Conservation (phyloP, 1,284 basidiomycete genomes). For the Pseudozyma sp. region DNA sequence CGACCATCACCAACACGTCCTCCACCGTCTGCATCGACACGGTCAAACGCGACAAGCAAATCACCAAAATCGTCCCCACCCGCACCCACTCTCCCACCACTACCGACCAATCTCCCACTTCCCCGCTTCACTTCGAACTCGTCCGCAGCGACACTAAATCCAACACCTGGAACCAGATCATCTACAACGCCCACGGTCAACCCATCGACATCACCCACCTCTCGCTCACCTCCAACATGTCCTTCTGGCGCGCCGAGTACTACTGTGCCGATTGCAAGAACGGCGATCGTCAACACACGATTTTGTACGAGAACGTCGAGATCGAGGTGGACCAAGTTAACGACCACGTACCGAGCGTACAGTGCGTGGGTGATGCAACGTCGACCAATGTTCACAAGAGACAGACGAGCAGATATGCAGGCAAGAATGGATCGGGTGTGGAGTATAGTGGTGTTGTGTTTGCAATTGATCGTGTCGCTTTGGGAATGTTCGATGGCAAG, state of each 20-base stretch:
- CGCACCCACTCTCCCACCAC: background rate
- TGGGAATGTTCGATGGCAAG: constrained; percentile 19
- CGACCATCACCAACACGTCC: background rate
- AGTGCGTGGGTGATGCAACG: constrained; percentile 24
- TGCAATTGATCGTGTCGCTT: constrained; percentile 29
- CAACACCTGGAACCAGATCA: constrained; percentile 36
- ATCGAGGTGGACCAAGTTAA: constrained; percentile 30
- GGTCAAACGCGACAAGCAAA: constrained; percentile 31
- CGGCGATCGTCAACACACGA: constrained; percentile 24
- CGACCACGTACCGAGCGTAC: constrained; percentile 7
- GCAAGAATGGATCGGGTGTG: constrained; percentile 19
- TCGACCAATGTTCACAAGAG: constrained; percentile 29
- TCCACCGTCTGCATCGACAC: constrained; percentile 39
- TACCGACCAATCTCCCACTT: background rate
- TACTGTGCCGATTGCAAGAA: constrained; percentile 24
- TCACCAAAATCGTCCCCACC: constrained; percentile 43
- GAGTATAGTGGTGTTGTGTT: constrained; percentile 22
- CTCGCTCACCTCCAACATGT: constrained; percentile 21
- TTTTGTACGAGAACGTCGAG: constrained; percentile 42
- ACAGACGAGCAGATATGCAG: constrained; percentile 22
- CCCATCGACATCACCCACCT: constrained; percentile 28
- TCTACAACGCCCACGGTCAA: constrained; percentile 28
- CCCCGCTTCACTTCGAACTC: constrained; percentile 30
- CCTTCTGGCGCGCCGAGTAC: constrained; percentile 41
- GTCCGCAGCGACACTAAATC: constrained; percentile 21